Evolutionary conservation across 192 early-diverging fungal species (phyloP).

Genomic region (Coemansia pectinata): DNA sequence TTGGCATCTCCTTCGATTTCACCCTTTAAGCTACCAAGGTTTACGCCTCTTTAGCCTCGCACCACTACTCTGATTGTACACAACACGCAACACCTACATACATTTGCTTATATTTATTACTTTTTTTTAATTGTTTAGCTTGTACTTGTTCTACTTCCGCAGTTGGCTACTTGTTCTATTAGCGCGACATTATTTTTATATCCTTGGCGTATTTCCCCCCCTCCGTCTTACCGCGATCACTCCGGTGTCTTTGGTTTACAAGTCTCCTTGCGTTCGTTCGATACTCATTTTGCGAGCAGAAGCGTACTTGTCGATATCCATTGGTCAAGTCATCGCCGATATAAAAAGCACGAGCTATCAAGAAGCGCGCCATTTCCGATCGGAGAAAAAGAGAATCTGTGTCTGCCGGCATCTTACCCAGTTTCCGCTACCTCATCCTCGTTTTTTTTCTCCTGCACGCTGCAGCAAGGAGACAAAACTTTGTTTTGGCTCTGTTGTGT

Average conservation of each 20-base stretch:
- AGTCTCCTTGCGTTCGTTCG: not conserved
- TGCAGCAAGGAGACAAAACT: not conserved
- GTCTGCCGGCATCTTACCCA: conserved; percentile 2
- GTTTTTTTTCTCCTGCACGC: not conserved
- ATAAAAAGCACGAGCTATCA: not conserved
- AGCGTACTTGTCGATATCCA: not conserved
- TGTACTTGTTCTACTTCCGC: not conserved
- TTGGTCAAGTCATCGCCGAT: not conserved
- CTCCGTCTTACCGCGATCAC: not conserved
- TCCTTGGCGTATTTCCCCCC: not conserved
- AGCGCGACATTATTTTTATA: not conserved
- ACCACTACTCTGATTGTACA: not conserved
- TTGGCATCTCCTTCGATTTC: not conserved
- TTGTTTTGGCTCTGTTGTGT: not conserved
- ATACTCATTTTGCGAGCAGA: not conserved
- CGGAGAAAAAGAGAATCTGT: not conserved
- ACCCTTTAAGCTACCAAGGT: not conserved
- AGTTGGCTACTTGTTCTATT: not conserved
- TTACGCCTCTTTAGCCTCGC: not conserved
- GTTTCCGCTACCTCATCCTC: not conserved
- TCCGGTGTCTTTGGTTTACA: not conserved
- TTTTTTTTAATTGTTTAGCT: not conserved
- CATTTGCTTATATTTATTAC: conserved; percentile 8
- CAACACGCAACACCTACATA: conserved; percentile 6
- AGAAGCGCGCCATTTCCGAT: not conserved